phyloP scores from a whole-genome alignment of 129 eudicot genomes.

The Helichrysum umbraculigerum region DNA sequence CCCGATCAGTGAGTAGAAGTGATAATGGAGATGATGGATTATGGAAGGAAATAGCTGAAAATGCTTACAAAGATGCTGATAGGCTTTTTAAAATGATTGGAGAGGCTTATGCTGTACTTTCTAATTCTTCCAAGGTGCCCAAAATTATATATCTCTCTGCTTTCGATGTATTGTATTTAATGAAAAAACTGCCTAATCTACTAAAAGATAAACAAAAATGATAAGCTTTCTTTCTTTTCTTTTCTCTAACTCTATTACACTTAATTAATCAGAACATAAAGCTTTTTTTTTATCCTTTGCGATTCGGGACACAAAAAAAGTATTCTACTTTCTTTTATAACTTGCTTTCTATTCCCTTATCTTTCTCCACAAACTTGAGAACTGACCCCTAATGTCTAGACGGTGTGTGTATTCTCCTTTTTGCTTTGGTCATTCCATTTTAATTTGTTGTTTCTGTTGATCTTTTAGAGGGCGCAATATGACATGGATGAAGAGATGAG shows the following conservation, averaged over 20 bases:
- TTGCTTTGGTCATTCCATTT: neutral
- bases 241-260: neutral
- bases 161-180: neutral
- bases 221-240: neutral
- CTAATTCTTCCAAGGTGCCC: constrained; percentile 64
- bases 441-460: neutral
- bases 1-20: constrained; percentile 67
- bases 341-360: neutral
- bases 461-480: constrained; percentile 64
- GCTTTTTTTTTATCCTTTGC: too few relatives aligned
- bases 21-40: constrained; percentile 79
- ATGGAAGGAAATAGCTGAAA: constrained; percentile 82
- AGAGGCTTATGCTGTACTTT: constrained; percentile 92
- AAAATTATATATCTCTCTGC: neutral
- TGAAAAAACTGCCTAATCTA: neutral
- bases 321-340: neutral
- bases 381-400: neutral
- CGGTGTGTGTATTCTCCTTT: neutral
- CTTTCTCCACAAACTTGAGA: neutral
- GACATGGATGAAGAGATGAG: constrained; percentile 82
- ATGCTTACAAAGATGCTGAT: constrained; percentile 85
- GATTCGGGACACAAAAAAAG: too few relatives aligned
- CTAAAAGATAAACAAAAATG: neutral
- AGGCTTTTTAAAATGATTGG: constrained; percentile 95
- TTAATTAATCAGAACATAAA: neutral